phyloP scores from a whole-genome alignment of 139 green algal species.

The Axilococcus clingmanii region DNA sequence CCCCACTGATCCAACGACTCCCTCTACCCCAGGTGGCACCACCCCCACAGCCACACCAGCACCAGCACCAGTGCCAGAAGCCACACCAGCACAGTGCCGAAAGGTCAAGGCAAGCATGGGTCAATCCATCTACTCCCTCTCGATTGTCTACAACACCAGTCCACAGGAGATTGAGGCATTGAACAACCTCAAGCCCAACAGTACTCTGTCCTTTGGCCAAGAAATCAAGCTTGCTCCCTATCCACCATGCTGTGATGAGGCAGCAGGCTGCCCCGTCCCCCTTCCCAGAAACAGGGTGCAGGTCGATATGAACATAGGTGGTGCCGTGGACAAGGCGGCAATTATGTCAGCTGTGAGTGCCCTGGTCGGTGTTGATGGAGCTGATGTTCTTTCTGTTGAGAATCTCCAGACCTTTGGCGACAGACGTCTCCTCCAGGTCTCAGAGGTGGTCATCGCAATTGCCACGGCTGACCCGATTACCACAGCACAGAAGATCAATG shows the following conservation, averaged over 20 bases:
- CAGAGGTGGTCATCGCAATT: too few relatives aligned
- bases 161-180: background rate
- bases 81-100: background rate
- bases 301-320: too few relatives aligned
- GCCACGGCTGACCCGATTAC: too few relatives aligned
- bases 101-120: background rate
- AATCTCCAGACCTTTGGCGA: too few relatives aligned
- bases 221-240: slow-evolving; percentile 6
- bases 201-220: background rate
- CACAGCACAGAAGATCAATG: too few relatives aligned
- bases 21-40: background rate
- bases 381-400: too few relatives aligned
- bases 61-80: background rate
- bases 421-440: too few relatives aligned
- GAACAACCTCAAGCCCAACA: background rate
- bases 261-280: too few relatives aligned
- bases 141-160: background rate
- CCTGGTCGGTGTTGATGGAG: too few relatives aligned
- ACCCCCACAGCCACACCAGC: background rate
- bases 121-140: background rate
- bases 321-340: too few relatives aligned
- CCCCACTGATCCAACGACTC: background rate
- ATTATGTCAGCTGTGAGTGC: too few relatives aligned
- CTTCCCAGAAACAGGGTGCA: too few relatives aligned
- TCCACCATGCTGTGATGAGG: slow-evolving; percentile 3